Percentiles rank a stretch among this genome's conserved stretches.
phyloP scores from a whole-genome alignment of 129 eudicot genomes.

The Logfia minima region DNA sequence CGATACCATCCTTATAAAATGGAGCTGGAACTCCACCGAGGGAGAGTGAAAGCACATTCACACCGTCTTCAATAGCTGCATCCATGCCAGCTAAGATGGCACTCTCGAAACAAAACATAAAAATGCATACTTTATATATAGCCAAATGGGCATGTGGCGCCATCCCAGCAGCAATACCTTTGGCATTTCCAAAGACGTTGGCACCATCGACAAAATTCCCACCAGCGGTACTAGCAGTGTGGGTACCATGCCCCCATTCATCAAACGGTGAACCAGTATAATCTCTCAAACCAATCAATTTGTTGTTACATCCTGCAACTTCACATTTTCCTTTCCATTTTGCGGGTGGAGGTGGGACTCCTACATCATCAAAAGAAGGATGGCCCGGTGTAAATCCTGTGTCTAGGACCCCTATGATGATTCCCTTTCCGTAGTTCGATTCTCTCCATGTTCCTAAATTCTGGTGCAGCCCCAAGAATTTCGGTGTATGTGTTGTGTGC shows the following conservation, averaged over 20 bases:
- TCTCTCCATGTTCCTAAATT: no score
- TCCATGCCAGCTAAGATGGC: constrained; percentile 55
- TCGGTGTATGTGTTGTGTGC: no score
- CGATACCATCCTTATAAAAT: background rate
- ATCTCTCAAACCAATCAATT: constrained; percentile 48
- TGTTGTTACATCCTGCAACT: constrained; percentile 7
- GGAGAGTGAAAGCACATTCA: constrained; percentile 52
- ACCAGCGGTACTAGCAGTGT: constrained; percentile 48
- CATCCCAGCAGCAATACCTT: constrained; percentile 47
- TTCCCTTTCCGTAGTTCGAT: no score
- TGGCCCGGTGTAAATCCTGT: no score
- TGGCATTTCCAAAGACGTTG: constrained; percentile 36
- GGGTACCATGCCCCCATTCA: constrained; percentile 48
- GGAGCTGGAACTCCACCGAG: constrained; percentile 32
- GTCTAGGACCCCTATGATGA: no score
- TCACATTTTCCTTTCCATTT: no score
- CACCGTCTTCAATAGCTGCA: constrained; percentile 56
- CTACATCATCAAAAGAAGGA: no score
- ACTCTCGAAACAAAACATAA: constrained; percentile 21
- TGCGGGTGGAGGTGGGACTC: no score
- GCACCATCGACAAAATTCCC: constrained; percentile 43
- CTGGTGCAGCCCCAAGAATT: no score
- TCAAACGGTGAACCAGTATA: constrained; percentile 32
- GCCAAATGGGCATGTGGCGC: constrained; percentile 51
- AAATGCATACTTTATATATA: constrained; percentile 39